These are phyloP conservation scores for Amanita inopinata DNA, from an alignment of 768 basidiomycete genomes.

Conservation along the genomic window DNA sequence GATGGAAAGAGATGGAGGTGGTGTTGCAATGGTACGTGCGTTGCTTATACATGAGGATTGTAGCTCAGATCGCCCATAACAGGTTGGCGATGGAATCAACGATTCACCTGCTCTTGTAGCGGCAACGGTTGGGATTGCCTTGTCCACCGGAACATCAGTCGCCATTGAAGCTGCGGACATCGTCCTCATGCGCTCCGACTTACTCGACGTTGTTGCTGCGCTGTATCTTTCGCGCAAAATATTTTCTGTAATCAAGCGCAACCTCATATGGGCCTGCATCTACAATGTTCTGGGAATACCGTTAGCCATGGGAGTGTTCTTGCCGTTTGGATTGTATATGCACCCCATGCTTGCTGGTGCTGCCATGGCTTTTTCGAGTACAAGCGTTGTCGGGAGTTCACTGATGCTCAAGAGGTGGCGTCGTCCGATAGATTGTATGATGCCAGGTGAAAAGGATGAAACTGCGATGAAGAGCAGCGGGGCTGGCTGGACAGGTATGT, in stretches of 20 bases:
- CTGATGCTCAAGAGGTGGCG: slow-evolving; percentile 81
- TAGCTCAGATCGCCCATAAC: too few relatives aligned
- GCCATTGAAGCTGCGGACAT: slow-evolving; percentile 98
- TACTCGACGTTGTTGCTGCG: slow-evolving; percentile 95
- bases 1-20: slow-evolving; percentile 58
- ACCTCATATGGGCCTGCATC: slow-evolving; percentile 92
- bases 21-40: slow-evolving; percentile 79
- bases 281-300: slow-evolving; percentile 94
- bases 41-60: too few relatives aligned
- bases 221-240: slow-evolving; percentile 84
- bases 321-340: slow-evolving; percentile 86
- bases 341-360: slow-evolving; percentile 99
- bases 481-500: slow-evolving; percentile 31
- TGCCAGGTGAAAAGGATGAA: slow-evolving; percentile 50
- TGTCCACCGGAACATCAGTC: slow-evolving; percentile 93
- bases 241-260: slow-evolving; percentile 84
- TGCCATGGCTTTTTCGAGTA: slow-evolving; percentile 96
- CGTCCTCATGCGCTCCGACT: slow-evolving; percentile 94
- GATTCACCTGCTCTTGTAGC: slow-evolving; percentile 96
- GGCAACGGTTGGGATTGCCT: slow-evolving; percentile 91
- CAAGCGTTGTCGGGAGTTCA: slow-evolving; percentile 89
- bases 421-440: slow-evolving; percentile 56
- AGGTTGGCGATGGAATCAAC: slow-evolving; percentile 99
- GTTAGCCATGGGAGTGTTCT: slow-evolving; percentile 93
- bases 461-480: slow-evolving; percentile 30